phyloP scores from a whole-genome alignment of 352 stramenopile species.

The Phytophthora chlamydospora region DNA sequence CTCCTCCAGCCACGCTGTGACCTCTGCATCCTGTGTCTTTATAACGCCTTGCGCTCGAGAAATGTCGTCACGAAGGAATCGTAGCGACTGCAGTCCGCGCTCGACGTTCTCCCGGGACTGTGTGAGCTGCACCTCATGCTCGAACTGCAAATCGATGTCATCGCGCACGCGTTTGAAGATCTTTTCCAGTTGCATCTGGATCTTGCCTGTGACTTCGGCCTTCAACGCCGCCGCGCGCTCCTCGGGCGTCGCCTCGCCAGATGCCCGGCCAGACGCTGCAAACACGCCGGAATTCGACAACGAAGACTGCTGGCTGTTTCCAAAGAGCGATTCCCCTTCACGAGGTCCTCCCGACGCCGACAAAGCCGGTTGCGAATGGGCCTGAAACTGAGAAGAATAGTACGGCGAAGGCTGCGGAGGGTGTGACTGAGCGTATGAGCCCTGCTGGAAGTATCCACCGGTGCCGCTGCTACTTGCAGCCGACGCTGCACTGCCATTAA shows the following conservation, averaged over 20 bases:
- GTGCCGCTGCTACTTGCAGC: constrained; percentile 26
- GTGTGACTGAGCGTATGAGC: constrained; percentile 38
- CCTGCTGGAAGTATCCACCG: constrained; percentile 56
- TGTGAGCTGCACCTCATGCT: constrained; percentile 83
- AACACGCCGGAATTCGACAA: constrained; percentile 27
- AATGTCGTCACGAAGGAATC: constrained; percentile 76
- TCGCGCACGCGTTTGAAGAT: constrained; percentile 85
- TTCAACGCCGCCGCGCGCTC: constrained; percentile 64
- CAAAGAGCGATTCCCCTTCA: constrained; percentile 56
- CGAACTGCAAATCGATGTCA: constrained; percentile 87
- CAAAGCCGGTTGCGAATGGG: constrained; percentile 28
- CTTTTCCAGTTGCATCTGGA: constrained; percentile 80
- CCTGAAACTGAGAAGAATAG: constrained; percentile 38
- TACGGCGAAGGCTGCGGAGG: constrained; percentile 42
- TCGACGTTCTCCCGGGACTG: constrained; percentile 82
- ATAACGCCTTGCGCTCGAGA: constrained; percentile 55
- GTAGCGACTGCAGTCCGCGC: constrained; percentile 74
- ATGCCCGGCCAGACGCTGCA: constrained; percentile 7
- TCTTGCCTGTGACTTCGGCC: constrained; percentile 76
- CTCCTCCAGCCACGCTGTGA: constrained; percentile 71
- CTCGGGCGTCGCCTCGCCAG: constrained; percentile 31
- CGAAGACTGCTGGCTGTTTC: constrained; percentile 33
- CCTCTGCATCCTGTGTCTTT: constrained; percentile 62
- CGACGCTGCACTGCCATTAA: constrained; percentile 31
- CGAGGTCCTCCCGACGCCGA: constrained; percentile 10